Conservation (phyloP, 1,284 basidiomycete species). For the Malassezia caprae region DNA sequence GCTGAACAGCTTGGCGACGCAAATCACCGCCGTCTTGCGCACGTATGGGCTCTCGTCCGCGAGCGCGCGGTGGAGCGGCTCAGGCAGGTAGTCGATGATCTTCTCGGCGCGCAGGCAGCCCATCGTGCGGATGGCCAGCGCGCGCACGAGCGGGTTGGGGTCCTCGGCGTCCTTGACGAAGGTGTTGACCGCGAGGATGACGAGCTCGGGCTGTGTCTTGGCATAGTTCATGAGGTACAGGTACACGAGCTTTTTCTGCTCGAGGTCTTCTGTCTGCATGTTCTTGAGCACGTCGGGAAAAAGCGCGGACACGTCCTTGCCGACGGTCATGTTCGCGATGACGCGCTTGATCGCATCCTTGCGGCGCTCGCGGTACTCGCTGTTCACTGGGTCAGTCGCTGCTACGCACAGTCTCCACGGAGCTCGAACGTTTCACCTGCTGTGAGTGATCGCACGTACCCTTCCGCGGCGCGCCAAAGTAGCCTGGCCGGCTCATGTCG, state of each 20-base stretch:
- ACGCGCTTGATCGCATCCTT: slow-evolving; percentile 93
- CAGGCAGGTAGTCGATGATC: slow-evolving; percentile 95
- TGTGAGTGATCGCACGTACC: slow-evolving; percentile 14
- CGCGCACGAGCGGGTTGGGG: slow-evolving; percentile 87
- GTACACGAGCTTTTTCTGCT: slow-evolving; percentile 95
- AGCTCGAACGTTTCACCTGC: slow-evolving; percentile 43
- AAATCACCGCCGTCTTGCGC: slow-evolving; percentile 50
- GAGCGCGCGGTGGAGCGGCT: slow-evolving; percentile 80
- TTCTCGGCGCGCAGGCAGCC: slow-evolving; percentile 91
- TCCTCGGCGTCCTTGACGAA: slow-evolving; percentile 93
- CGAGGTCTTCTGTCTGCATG: slow-evolving; percentile 85
- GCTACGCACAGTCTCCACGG: slow-evolving; percentile 26
- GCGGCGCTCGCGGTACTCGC: slow-evolving; percentile 83
- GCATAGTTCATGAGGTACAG: slow-evolving; percentile 98
- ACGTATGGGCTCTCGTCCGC: slow-evolving; percentile 95
- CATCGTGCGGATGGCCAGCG: slow-evolving; percentile 95
- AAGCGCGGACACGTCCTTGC: slow-evolving; percentile 86
- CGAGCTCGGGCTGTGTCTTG: slow-evolving; percentile 90
- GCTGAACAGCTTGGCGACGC: slow-evolving; percentile 88
- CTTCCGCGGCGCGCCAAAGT: slow-evolving; percentile 48
- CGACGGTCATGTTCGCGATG: slow-evolving; percentile 81
- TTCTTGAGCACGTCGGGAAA: slow-evolving; percentile 94
- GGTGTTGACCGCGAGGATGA: slow-evolving; percentile 96
- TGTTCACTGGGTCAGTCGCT: slow-evolving; percentile 63
- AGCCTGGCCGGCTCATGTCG: slow-evolving; percentile 43